Evolutionary conservation across 768 basidiomycete species (phyloP).

Genomic region (Tulasnella sp.): DNA sequence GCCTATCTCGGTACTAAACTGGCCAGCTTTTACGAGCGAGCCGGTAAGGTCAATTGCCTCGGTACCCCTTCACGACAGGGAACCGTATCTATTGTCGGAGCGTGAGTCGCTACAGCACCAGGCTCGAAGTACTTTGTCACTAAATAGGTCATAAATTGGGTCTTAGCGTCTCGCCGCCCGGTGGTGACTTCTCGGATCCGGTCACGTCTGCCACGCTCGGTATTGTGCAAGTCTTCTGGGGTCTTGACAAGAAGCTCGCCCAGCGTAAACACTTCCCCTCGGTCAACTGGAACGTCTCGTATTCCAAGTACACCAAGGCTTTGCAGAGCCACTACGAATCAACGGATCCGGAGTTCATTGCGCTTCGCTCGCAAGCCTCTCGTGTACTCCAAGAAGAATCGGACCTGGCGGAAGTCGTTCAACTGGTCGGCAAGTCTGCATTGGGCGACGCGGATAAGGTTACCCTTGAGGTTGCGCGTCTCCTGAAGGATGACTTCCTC

Average conservation of each 20-base stretch:
- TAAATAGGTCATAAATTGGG: not conserved
- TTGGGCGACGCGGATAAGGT: conserved; percentile 97
- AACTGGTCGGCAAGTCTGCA: conserved; percentile 98
- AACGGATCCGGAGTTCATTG: conserved; percentile 82
- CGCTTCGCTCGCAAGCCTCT: conserved; percentile 84
- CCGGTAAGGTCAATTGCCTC: conserved; percentile 88
- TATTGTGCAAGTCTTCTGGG: conserved; percentile 99
- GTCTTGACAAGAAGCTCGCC: conserved; percentile 97
- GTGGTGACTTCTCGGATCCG: conserved; percentile 98
- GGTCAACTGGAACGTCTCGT: conserved; percentile 99
- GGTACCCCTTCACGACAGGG: conserved; percentile 84
- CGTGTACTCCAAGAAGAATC: conserved; percentile 98
- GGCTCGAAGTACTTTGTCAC: not conserved
- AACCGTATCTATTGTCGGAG: conserved; percentile 97
- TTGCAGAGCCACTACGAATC: conserved; percentile 88
- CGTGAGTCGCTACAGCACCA: conserved; percentile 51
- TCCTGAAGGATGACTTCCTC: conserved; percentile 95
- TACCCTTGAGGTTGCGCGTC: conserved; percentile 90
- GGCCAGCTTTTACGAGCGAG: conserved; percentile 97
- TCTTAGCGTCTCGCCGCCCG: conserved; percentile 88
- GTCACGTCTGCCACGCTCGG: conserved; percentile 95
- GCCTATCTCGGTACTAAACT: conserved; percentile 94
- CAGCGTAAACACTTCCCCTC: conserved; percentile 99
- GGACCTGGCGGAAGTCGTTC: conserved; percentile 97
- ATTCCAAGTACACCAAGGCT: conserved; percentile 95